These are phyloP conservation scores for Neospora caninum DNA, from an alignment of 169 alveolate genomes.

Conservation along the genomic window DNA sequence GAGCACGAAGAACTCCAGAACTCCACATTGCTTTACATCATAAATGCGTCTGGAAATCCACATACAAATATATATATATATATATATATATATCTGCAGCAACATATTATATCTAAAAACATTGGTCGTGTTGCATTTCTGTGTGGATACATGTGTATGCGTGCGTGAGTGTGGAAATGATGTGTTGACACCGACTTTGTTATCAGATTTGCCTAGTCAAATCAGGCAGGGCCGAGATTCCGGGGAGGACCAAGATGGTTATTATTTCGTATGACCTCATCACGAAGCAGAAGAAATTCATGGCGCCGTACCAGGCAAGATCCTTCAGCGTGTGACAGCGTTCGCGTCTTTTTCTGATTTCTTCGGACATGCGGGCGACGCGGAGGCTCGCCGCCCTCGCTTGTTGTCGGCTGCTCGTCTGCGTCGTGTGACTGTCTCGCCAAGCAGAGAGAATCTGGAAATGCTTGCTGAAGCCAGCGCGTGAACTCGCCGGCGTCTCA, in stretches of 20 bases:
- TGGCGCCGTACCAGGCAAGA: constrained; percentile 31
- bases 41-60: neutral
- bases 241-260: constrained; percentile 27
- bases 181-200: too few relatives aligned
- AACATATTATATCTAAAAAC: neutral
- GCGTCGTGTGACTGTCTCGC: too few relatives aligned
- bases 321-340: neutral
- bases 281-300: constrained; percentile 30
- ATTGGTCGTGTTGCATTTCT: neutral
- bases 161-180: neutral
- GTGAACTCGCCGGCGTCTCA: too few relatives aligned
- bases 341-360: neutral
- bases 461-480: too few relatives aligned
- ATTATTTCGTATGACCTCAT: constrained; percentile 55
- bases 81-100: neutral
- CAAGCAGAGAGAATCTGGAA: too few relatives aligned
- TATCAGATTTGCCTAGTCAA: constrained; percentile 35
- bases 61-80: neutral
- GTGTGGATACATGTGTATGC: neutral
- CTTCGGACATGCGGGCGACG: neutral
- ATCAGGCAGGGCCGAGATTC: constrained; percentile 46
- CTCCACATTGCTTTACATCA: too few relatives aligned
- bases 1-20: too few relatives aligned
- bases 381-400: too few relatives aligned
- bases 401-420: too few relatives aligned